A percentile compares a stretch with the other conserved stretches of the same genome.
Evolutionary conservation across 768 basidiomycete species (phyloP).

Genomic region (Chalciporus pseudorubinellus): DNA sequence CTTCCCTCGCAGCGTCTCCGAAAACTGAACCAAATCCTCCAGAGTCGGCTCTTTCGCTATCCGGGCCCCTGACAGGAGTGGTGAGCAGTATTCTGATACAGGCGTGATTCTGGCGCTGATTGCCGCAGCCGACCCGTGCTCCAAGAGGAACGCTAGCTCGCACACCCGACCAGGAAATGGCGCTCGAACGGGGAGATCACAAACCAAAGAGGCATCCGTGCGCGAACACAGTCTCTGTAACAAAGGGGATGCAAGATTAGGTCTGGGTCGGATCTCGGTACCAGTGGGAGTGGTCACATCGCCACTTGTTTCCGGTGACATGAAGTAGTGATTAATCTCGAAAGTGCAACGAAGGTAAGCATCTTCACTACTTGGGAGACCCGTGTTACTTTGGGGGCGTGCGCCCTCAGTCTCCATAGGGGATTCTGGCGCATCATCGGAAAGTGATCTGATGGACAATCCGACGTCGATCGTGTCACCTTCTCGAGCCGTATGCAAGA

Average conservation of each 20-base stretch:
- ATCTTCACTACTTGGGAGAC: slow-evolving; percentile 26
- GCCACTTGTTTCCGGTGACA: slow-evolving; percentile 17
- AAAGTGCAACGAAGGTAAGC: slow-evolving; percentile 54
- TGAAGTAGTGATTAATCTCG: slow-evolving; percentile 53
- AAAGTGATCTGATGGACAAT: slow-evolving; percentile 50
- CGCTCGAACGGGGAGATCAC: slow-evolving; percentile 43
- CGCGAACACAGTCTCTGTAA: slow-evolving; percentile 60
- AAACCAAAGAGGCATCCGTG: slow-evolving; percentile 46
- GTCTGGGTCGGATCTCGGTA: slow-evolving; percentile 30
- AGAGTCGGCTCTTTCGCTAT: slow-evolving; percentile 73
- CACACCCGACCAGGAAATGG: slow-evolving; percentile 52
- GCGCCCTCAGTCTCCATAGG: slow-evolving; percentile 23
- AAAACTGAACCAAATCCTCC: slow-evolving; percentile 74
- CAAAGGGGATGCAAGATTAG: slow-evolving; percentile 49
- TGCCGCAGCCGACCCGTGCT: slow-evolving; percentile 51
- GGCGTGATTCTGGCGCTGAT: slow-evolving; percentile 39
- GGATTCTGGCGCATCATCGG: slow-evolving; percentile 24
- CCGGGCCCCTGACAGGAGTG: slow-evolving; percentile 47
- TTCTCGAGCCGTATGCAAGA: slow-evolving; percentile 60
- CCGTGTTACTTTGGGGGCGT: slow-evolving; percentile 23
- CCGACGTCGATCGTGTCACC: slow-evolving; percentile 89
- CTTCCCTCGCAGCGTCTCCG: slow-evolving; percentile 79
- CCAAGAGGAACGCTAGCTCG: slow-evolving; percentile 63
- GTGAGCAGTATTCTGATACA: slow-evolving; percentile 46
- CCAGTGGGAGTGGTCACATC: slow-evolving; percentile 9